Evolutionary conservation across 192 early-diverging fungal genomes (phyloP).

Genomic region (Allomyces arbusculus): DNA sequence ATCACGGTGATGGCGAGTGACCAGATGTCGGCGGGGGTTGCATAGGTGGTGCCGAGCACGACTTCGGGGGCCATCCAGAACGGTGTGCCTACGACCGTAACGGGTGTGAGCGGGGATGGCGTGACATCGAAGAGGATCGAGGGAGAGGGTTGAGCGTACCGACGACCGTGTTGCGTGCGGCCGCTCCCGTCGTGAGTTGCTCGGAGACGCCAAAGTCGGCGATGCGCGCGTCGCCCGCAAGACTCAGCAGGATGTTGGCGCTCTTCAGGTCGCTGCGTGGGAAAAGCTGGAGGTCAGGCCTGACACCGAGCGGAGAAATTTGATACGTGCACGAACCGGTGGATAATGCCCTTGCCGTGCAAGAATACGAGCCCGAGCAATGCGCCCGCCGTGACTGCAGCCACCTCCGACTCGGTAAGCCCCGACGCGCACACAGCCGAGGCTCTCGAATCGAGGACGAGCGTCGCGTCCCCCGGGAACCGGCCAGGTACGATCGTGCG

Average conservation of each 20-base stretch:
- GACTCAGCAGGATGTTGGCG: constrained; percentile 17
- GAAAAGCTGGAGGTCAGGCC: no score
- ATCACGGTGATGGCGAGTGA: constrained; percentile 38
- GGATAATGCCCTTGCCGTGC: constrained; percentile 14
- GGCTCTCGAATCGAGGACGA: no score
- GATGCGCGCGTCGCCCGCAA: constrained; percentile 8
- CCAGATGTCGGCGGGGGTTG: constrained; percentile 31
- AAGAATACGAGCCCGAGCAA: constrained; percentile 18
- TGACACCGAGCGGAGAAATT: background rate
- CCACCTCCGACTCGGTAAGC: constrained; percentile 13
- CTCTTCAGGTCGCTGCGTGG: constrained; percentile 11
- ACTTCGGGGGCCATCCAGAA: constrained; percentile 34
- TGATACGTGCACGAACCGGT: constrained; percentile 2
- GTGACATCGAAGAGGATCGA: no score
- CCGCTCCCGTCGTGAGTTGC: constrained; percentile 5
- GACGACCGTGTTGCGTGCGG: constrained; percentile 4
- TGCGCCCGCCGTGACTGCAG: constrained; percentile 12
- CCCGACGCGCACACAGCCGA: background rate
- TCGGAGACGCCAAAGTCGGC: constrained; percentile 17
- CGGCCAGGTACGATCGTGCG: no score
- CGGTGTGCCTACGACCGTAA: constrained; percentile 6
- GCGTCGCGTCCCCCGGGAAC: no score
- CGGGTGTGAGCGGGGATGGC: no score
- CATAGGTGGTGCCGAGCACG: constrained; percentile 20
- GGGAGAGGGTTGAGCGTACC: constrained; percentile 4